A percentile compares a stretch with the other conserved stretches of the same genome.
Evolutionary conservation across 306 rosid genomes (phyloP).

Genomic region (Begonia peltatifolia): DNA sequence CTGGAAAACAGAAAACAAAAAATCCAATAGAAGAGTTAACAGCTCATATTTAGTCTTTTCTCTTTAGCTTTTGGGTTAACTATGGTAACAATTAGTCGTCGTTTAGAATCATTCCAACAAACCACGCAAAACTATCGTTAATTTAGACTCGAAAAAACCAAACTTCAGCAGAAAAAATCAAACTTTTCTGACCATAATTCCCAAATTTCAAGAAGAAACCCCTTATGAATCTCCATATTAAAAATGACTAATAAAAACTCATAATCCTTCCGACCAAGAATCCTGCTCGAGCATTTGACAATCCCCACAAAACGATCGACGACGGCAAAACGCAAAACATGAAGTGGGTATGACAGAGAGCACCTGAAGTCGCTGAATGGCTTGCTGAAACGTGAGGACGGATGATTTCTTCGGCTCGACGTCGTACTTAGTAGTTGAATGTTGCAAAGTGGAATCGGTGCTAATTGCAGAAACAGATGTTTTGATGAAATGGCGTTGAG

Average conservation of each 20-base stretch:
- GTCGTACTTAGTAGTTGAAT: conserved; percentile 17
- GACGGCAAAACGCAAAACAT: neutral
- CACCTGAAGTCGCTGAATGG: conserved; percentile 96
- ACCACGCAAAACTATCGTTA: too few relatives aligned
- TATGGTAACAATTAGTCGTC: too few relatives aligned
- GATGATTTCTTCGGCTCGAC: conserved; percentile 18
- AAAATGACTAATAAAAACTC: neutral
- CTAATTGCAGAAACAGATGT: conserved; percentile 25
- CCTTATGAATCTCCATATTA: neutral
- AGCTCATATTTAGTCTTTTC: too few relatives aligned
- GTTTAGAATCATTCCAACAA: too few relatives aligned
- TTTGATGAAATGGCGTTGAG: conserved; percentile 25
- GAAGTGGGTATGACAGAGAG: neutral
- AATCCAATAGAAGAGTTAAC: too few relatives aligned
- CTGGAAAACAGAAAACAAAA: too few relatives aligned
- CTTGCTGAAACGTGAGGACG: conserved; percentile 73
- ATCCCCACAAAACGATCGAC: neutral
- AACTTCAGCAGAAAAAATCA: too few relatives aligned
- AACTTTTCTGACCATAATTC: neutral
- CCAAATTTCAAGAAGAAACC: neutral
- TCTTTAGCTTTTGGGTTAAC: too few relatives aligned
- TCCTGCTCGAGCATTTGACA: neutral
- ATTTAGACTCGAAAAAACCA: too few relatives aligned
- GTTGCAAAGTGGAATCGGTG: conserved; percentile 23
- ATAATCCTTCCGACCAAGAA: neutral